phyloP scores from a whole-genome alignment of 257 asterid genomes.

The Jacaranda mimosifolia region DNA sequence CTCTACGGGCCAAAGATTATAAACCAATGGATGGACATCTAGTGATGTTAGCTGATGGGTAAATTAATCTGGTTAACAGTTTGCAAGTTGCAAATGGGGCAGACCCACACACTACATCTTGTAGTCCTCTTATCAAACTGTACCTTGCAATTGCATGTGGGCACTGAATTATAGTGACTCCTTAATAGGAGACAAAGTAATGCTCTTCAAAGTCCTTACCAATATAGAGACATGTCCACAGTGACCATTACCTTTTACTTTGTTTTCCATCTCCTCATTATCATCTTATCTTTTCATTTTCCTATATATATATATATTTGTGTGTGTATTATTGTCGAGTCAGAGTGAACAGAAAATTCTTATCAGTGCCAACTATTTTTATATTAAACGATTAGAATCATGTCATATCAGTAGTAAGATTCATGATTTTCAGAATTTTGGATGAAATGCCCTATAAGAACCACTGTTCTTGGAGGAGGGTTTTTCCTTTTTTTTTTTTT shows the following conservation, averaged over 20 bases:
- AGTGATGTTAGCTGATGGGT: too few species aligned
- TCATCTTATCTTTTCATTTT: not conserved
- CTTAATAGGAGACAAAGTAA: constrained; percentile 40
- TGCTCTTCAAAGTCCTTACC: constrained; percentile 30
- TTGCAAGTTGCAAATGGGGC: constrained; percentile 29
- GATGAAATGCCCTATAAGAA: too few species aligned
- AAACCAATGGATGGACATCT: too few species aligned
- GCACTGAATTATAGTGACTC: constrained; percentile 39
- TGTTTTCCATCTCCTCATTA: not conserved
- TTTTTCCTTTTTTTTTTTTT: not conserved
- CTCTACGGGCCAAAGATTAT: too few species aligned
- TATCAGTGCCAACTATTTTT: not conserved
- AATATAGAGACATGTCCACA: constrained; percentile 28
- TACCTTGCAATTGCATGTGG: constrained; percentile 42
- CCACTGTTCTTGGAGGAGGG: too few species aligned
- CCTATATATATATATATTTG: not conserved
- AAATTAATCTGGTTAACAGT: not conserved
- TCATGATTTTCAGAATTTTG: too few species aligned
- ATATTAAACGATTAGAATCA: not conserved
- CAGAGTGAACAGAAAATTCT: not conserved
- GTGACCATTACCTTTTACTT: constrained; percentile 33
- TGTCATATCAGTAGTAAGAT: not conserved
- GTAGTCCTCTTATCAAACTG: constrained; percentile 18
- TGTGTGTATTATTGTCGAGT: not conserved
- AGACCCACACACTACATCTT: constrained; percentile 44